Base-by-base conservation (phyloP, 371 early-diverging fungal genomes). In the Mortierella sp. region DNA sequence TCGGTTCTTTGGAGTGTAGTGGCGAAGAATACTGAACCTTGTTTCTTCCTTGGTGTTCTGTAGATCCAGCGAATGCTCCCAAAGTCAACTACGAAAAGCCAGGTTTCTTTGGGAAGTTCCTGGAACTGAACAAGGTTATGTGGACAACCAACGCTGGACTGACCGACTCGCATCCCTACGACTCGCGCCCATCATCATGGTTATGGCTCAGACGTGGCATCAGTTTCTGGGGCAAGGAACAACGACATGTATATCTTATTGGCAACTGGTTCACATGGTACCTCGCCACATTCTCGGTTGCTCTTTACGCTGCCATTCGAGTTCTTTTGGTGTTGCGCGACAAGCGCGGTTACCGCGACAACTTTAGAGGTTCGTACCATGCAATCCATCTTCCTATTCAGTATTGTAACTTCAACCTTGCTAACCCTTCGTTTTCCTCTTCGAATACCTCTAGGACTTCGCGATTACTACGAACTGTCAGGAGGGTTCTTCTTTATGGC, bases 261-360 rank as follows among this genome's bases (percentile, higher is more conserved):
- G 99, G 99, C n/a, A 99, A 99, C 78, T 98, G 99, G 13, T 46
- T 96, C 40, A 79, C 93, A 8, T 99, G 96, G 91, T 98, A 96
- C 91, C 45, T 86, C 16, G 82, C 92, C 9, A 86, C 92, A 41
- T 79, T 86, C 3, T 85, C 90, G n/a, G 77, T 92, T 1, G 73
- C 86, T 4, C 60, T 87, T 44, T 96, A 86, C 65, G 71, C 82
- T 1, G 81, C 84, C 2, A 63, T 93, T 47, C 90, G 84, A 70
- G 80, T 54, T 57, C 71, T 88, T 67, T 63, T 95, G 73, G 81
- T 88, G 61, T 16, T 91, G 62, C 81, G 89, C 68, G 82, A 87
- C 63, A 79, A 94, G 78, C 84, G 96, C 25, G 94, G 95, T 10
- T 85, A 91, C 60, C 79, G 80, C 10, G 90, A 91, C 62, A 83